Base-by-base conservation (phyloP, 1,284 basidiomycete genomes). In the Microbotryum violaceum region DNA sequence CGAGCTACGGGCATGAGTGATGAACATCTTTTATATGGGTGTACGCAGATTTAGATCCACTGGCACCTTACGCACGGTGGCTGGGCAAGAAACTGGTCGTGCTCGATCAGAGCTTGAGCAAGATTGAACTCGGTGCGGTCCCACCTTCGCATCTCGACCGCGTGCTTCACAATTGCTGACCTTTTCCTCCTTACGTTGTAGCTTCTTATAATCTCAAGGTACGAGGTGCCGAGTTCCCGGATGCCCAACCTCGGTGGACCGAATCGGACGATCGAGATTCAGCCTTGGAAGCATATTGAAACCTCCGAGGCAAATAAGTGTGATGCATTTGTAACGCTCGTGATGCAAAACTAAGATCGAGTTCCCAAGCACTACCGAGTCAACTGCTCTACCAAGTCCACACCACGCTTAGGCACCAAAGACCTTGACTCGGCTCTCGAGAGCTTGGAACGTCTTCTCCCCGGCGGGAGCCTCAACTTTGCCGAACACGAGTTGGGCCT, bases 91-190 rank as follows among this genome's bases (percentile, higher is more conserved):
- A 98, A 77, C 91, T 97, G 73, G 74, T 77, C 5, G 89, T 96
- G 48, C 94, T 93, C 0, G 78, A 82, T 5, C 84, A 89, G 67
- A 93, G 89, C 12, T 78, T 97, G 27, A 82, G 87, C 71, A 98
- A 97, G 78, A 94, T 97, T 60, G 94, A 98, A 80, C 84, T 88
- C 71, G 89, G 93, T 93, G 68, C 67, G 82, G 71, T 27, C n/a
- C 21, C 29, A 8, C 23, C 12, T 18, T 58, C 23, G 16, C 44
- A 20, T 9, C 6, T 4, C 12, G 18, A 2, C 25, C 37, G 4
- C 25, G 14, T 7, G 9, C 49, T 31, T 47, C 14, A 37, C 18
- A n/a, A 18, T 27, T 14, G 8, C 23, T 27, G 1, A 10, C 18
- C 12, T 25, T n/a, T 4, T 18, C 2, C 21, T 7, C 56, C 12